These are phyloP conservation scores for Oryza brachyantha DNA, from an alignment of 176 grass and related monocot genomes.

Conservation along the genomic window DNA sequence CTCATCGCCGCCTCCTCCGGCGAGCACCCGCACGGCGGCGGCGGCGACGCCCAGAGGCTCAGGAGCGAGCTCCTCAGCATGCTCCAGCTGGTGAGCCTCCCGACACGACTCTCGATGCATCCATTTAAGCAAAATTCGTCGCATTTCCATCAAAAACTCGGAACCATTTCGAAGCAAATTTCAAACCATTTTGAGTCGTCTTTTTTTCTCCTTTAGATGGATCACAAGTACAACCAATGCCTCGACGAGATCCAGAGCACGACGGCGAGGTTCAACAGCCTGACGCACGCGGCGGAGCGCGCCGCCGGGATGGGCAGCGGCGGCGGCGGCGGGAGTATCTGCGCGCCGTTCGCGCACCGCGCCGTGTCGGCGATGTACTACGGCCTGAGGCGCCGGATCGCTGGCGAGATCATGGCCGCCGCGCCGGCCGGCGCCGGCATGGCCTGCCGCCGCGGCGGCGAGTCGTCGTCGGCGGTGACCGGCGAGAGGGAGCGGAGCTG, in stretches of 20 bases:
- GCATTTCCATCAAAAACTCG: too few relatives aligned
- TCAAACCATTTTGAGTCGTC: not conserved
- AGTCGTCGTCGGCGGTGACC: conserved; percentile 8
- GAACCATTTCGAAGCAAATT: not conserved
- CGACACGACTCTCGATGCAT: not conserved
- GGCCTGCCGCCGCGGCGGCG: not conserved
- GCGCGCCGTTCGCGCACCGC: conserved; percentile 55
- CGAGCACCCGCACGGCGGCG: not conserved
- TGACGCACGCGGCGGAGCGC: conserved; percentile 1
- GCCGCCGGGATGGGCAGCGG: too few relatives aligned
- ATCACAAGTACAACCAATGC: conserved; percentile 76
- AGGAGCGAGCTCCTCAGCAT: conserved; percentile 43
- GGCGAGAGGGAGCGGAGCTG: conserved; percentile 39
- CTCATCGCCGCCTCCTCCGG: not conserved
- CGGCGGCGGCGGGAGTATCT: conserved; percentile 18
- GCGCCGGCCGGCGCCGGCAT: too few relatives aligned
- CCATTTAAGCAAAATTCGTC: not conserved
- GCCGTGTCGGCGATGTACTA: conserved; percentile 55
- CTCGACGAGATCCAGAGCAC: conserved; percentile 72
- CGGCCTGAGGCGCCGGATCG: conserved; percentile 46
- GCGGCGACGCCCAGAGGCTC: not conserved
- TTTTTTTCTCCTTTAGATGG: too few relatives aligned
- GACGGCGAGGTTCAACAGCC: conserved; percentile 47
- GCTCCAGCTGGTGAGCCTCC: conserved; percentile 46
- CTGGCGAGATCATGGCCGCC: conserved; percentile 37